phyloP scores from a whole-genome alignment of 495 filamentous ascomycete genomes.

The Coniosporium apollinis region DNA sequence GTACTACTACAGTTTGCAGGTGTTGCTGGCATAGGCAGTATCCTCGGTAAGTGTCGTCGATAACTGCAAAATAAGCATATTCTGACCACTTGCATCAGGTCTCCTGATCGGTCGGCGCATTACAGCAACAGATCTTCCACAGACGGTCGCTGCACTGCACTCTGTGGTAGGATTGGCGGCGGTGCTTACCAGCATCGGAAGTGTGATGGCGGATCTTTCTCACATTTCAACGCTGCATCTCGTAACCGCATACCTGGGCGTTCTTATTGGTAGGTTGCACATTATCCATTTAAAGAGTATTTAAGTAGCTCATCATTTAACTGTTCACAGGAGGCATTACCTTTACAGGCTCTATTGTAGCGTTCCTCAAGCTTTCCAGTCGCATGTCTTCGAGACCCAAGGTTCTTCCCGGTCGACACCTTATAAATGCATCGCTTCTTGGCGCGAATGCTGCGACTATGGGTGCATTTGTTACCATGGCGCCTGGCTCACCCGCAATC shows the following conservation, averaged over 20 bases:
- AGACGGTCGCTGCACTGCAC: constrained; percentile 66
- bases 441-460: constrained; percentile 60
- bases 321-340: constrained; percentile 43
- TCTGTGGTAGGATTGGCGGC: constrained; percentile 71
- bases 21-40: constrained; percentile 49
- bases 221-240: constrained; percentile 57
- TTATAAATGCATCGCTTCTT: constrained; percentile 52
- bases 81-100: constrained; percentile 20
- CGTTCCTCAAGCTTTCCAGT: constrained; percentile 63
- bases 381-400: constrained; percentile 57
- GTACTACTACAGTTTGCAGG: constrained; percentile 54
- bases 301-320: too few species aligned
- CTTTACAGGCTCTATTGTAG: constrained; percentile 69
- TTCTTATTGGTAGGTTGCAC: constrained; percentile 43
- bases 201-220: constrained; percentile 50
- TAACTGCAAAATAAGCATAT: neutral
- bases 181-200: constrained; percentile 66
- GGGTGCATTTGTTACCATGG: constrained; percentile 61
- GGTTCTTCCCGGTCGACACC: constrained; percentile 50
- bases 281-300: too few species aligned
- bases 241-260: constrained; percentile 62
- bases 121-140: constrained; percentile 63
- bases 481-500: constrained; percentile 52
- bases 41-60: constrained; percentile 26
- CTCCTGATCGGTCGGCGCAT: constrained; percentile 65